Evolutionary conservation across 495 filamentous ascomycete species (phyloP).

Genomic region (Talaromyces trachyspermus): DNA sequence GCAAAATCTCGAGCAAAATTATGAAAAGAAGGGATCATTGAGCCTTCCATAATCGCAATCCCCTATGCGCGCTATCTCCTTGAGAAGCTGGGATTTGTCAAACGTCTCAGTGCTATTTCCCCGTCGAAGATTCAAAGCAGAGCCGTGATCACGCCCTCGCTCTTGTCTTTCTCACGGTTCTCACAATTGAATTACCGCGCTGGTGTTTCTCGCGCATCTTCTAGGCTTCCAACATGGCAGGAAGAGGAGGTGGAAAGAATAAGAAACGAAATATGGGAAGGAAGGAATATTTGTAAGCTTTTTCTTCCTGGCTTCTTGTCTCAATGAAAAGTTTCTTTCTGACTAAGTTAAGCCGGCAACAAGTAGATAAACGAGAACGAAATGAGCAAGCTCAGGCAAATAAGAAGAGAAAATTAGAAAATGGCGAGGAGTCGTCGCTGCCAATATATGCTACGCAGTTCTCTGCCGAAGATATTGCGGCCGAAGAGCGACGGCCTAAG

Average conservation of each 20-base stretch:
- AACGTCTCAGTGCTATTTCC: neutral
- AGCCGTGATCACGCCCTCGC: neutral
- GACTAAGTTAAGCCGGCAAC: slow-evolving; percentile 55
- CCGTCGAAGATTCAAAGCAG: neutral
- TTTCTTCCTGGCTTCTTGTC: neutral
- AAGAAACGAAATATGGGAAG: slow-evolving; percentile 62
- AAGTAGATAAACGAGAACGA: slow-evolving; percentile 57
- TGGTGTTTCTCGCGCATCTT: neutral
- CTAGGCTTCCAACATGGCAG: slow-evolving; percentile 6
- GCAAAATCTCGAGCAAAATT: neutral
- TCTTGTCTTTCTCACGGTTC: neutral
- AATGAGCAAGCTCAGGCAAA: slow-evolving; percentile 46
- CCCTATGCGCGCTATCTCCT: neutral
- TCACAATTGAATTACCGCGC: neutral
- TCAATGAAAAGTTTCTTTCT: slow-evolving; percentile 24
- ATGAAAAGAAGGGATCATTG: neutral
- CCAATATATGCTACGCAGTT: slow-evolving; percentile 51
- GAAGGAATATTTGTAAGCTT: slow-evolving; percentile 53
- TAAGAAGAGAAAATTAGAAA: slow-evolving; percentile 52
- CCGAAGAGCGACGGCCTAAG: slow-evolving; percentile 81
- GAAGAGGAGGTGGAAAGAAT: slow-evolving; percentile 37
- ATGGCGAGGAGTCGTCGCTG: slow-evolving; percentile 30
- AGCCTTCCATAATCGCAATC: neutral
- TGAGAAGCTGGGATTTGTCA: neutral
- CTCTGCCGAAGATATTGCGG: slow-evolving; percentile 70